These are phyloP conservation scores for Porodaedalea pini DNA, from an alignment of 1,284 basidiomycete species.

Conservation along the genomic window DNA sequence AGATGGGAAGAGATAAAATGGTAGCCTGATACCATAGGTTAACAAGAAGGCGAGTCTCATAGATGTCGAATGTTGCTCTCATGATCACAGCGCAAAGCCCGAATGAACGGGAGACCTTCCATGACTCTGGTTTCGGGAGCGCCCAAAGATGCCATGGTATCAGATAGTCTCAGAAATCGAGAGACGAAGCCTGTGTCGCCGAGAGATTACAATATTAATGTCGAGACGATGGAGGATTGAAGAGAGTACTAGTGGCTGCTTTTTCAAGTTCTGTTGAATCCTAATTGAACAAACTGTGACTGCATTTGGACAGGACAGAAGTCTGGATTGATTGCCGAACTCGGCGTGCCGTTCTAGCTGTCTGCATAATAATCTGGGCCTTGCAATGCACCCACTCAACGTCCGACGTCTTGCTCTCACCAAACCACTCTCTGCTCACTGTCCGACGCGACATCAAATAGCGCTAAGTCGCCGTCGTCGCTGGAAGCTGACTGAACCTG, in stretches of 20 bases:
- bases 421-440: neutral
- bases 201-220: too few species aligned
- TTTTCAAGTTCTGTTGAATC: too few species aligned
- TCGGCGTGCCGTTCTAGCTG: neutral
- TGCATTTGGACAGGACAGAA: too few species aligned
- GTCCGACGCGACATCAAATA: neutral
- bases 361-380: neutral
- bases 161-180: neutral
- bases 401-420: neutral
- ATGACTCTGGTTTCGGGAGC: slow-evolving; percentile 5
- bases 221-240: too few species aligned
- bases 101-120: neutral
- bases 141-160: neutral
- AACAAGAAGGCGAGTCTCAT: slow-evolving; percentile 3
- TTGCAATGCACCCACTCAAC: neutral
- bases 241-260: too few species aligned
- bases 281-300: too few species aligned
- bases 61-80: neutral
- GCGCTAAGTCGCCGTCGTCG: neutral
- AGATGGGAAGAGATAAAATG: neutral
- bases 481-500: neutral
- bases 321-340: neutral
- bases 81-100: neutral
- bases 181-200: neutral
- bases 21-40: neutral